Conservation (phyloP, 192 early-diverging fungal species). For the Coemansia sp. region DNA sequence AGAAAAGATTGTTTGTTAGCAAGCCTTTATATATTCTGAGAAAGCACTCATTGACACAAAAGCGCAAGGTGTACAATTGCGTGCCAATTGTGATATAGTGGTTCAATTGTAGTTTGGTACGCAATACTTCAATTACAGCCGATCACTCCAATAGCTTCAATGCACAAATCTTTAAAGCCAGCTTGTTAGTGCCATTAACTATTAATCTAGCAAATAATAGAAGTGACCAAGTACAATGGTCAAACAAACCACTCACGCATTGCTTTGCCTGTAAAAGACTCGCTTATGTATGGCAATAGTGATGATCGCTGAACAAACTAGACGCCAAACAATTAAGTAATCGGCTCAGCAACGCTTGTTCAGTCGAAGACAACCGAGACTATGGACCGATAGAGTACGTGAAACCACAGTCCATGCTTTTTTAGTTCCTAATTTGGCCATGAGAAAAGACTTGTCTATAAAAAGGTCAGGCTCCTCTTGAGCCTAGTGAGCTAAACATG, state of each 20-base stretch:
- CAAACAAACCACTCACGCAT: neutral
- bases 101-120: neutral
- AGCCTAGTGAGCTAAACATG: neutral
- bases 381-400: neutral
- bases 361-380: neutral
- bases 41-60: neutral
- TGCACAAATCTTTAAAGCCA: neutral
- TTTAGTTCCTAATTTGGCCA: neutral
- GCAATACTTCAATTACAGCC: neutral
- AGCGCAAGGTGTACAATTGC: neutral
- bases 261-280: neutral
- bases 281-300: neutral
- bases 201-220: neutral
- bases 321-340: neutral
- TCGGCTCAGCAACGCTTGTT: neutral
- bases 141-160: neutral
- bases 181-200: neutral
- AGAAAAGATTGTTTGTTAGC: neutral
- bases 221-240: neutral
- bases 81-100: neutral
- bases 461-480: neutral
- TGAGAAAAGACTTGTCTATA: neutral
- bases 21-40: neutral
- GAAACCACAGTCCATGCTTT: neutral
- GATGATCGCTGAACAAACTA: neutral